A percentile compares a stretch with the other conserved stretches of the same genome.
These are phyloP conservation scores for Candida chauliodis DNA, from an alignment of 805 yeast genomes.

Conservation along the genomic window DNA sequence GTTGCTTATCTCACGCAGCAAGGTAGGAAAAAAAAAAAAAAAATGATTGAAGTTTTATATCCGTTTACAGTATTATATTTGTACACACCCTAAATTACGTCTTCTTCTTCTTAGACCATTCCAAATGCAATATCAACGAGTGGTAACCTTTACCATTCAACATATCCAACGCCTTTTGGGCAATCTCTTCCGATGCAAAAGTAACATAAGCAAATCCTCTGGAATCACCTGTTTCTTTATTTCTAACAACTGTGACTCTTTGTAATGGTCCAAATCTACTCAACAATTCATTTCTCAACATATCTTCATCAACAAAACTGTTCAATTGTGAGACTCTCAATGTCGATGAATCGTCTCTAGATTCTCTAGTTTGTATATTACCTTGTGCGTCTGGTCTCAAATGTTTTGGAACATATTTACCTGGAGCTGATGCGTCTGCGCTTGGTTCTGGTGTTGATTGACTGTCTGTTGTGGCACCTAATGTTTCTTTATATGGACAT, in stretches of 20 bases:
- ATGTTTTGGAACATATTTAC: constrained; percentile 45
- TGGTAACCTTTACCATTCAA: constrained; percentile 91
- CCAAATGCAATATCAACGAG: constrained; percentile 65
- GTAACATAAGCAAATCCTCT: constrained; percentile 96
- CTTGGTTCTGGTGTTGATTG: constrained; percentile 29
- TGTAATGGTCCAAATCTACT: constrained; percentile 62
- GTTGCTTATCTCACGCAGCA: background rate
- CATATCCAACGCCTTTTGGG: constrained; percentile 70
- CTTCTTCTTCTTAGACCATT: constrained; percentile 47
- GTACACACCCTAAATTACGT: constrained; percentile 4
- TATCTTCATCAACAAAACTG: constrained; percentile 77
- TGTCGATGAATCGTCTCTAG: constrained; percentile 82
- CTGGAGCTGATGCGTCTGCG: constrained; percentile 16
- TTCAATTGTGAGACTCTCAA: constrained; percentile 89
- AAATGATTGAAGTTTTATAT: background rate
- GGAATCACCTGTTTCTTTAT: constrained; percentile 89
- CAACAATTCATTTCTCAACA: constrained; percentile 68
- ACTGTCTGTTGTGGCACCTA: constrained; percentile 45
- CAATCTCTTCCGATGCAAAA: constrained; percentile 62
- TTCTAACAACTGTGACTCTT: constrained; percentile 81
- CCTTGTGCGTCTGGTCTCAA: constrained; percentile 43
- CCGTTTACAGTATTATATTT: constrained; percentile 1
- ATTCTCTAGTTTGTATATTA: constrained; percentile 33
- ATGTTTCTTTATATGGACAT: constrained; percentile 93
- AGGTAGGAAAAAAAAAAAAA: background rate